Evolutionary conservation across 164 flowering plant species (phyloP).

Genomic region (grape (Vitis vinifera)): ASM3070453v1 NC_081810.1:5271001-5271500

Average conservation of each 20-base stretch:
- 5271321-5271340: constrained; percentile 27
- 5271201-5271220: constrained; percentile 46
- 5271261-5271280: constrained; percentile 60
- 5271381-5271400: constrained; percentile 45
- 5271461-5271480: constrained; percentile 87
- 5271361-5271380: constrained; percentile 84
- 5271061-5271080: constrained; percentile 48
- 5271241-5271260: constrained; percentile 63
- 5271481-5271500: constrained; percentile 60
- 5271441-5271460: constrained; percentile 66
- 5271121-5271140: constrained; percentile 48
- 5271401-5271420: constrained; percentile 75
- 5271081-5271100: constrained; percentile 46
- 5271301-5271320: constrained; percentile 36
- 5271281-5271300: constrained; percentile 29
- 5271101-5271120: constrained; percentile 52
- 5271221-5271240: constrained; percentile 45
- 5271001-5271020: constrained; percentile 52
- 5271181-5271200: constrained; percentile 40
- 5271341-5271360: constrained; percentile 61
- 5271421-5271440: constrained; percentile 71
- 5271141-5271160: constrained; percentile 61
- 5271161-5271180: constrained; percentile 70
- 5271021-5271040: constrained; percentile 66
- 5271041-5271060: constrained; percentile 54